phyloP scores from a whole-genome alignment of 1,139 yeast species.

The Pichia norvegensis region DNA sequence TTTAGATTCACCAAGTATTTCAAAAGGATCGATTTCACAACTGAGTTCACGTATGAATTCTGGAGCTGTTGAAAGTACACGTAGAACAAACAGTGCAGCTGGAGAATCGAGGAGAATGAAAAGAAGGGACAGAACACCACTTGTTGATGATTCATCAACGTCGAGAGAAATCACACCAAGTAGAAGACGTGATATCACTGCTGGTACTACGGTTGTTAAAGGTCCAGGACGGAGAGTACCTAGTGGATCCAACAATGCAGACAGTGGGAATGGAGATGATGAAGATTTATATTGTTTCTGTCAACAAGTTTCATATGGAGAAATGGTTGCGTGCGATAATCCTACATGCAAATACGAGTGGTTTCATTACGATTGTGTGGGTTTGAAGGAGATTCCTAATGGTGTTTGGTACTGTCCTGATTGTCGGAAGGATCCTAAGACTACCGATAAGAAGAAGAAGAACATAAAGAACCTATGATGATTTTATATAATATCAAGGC shows the following conservation, averaged over 20 bases:
- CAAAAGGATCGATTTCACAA: not conserved
- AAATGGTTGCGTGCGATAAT: slow-evolving; percentile 90
- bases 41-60: not conserved
- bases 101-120: slow-evolving; percentile 7
- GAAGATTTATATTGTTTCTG: slow-evolving; percentile 75
- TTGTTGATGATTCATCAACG: slow-evolving; percentile 2
- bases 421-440: slow-evolving; percentile 31
- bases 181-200: slow-evolving; percentile 10
- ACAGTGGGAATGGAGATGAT: slow-evolving; percentile 29
- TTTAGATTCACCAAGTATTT: not conserved
- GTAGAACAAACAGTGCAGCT: slow-evolving; percentile 5
- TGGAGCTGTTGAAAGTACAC: slow-evolving; percentile 2
- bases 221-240: slow-evolving; percentile 12
- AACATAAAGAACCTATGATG: not conserved
- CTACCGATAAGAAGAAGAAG: slow-evolving; percentile 12
- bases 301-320: slow-evolving; percentile 78
- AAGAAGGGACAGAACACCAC: slow-evolving; percentile 12
- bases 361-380: slow-evolving; percentile 79
- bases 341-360: slow-evolving; percentile 76
- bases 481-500: not conserved
- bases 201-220: slow-evolving; percentile 13
- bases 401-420: slow-evolving; percentile 63
- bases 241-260: slow-evolving; percentile 33
- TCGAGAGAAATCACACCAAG: slow-evolving; percentile 6
- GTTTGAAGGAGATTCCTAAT: slow-evolving; percentile 56